These are phyloP conservation scores for Excoecaria cochinchinensis DNA, from an alignment of 345 rosid species.

Conservation along the genomic window DNA sequence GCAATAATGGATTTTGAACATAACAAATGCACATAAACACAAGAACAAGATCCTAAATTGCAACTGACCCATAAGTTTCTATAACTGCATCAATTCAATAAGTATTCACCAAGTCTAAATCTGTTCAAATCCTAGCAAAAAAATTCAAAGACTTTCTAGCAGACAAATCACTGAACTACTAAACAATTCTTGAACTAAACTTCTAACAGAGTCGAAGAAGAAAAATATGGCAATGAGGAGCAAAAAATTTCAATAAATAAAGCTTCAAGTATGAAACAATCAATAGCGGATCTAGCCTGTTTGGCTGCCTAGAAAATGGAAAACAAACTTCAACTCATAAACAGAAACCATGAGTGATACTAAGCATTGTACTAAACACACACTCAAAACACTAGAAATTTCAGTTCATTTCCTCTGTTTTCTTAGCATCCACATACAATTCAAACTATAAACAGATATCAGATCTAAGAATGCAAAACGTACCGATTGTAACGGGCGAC, in stretches of 20 bases:
- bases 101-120: not conserved
- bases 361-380: not conserved
- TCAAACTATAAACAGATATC: not conserved
- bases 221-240: too few relatives aligned
- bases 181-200: too few relatives aligned
- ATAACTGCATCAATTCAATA: not conserved
- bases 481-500: not conserved
- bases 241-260: not conserved
- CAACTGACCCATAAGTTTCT: slow-evolving; percentile 8
- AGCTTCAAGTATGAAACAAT: not conserved
- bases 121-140: not conserved
- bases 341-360: not conserved
- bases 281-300: not conserved
- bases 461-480: slow-evolving; percentile 4
- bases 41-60: not conserved
- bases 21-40: slow-evolving; percentile 1
- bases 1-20: slow-evolving; percentile 13
- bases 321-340: not conserved
- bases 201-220: too few relatives aligned
- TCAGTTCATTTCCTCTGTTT: not conserved
- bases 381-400: not conserved
- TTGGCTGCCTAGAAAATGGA: not conserved
- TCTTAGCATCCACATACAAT: not conserved
- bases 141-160: not conserved
- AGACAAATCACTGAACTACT: too few relatives aligned